These are phyloP conservation scores for Didymella keratinophila DNA, from an alignment of 2,329 filamentous ascomycete genomes.

Conservation along the genomic window DNA sequence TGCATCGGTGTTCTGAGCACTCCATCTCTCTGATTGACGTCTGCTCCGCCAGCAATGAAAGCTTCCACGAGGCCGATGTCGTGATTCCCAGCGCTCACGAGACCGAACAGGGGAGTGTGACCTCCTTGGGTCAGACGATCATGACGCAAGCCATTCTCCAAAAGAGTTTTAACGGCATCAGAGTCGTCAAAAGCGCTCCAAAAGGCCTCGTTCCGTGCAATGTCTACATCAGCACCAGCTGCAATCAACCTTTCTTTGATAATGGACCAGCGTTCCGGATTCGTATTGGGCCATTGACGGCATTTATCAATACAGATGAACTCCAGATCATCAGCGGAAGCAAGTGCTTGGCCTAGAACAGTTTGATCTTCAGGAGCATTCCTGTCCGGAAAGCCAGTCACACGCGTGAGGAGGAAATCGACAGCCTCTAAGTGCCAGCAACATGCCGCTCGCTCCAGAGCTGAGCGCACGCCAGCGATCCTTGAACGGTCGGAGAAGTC, in stretches of 20 bases:
- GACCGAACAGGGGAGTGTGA: background rate
- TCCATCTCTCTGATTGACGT: background rate
- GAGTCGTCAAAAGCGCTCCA: background rate
- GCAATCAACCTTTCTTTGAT: background rate
- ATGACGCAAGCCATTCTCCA: background rate
- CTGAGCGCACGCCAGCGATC: background rate
- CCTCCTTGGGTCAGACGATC: background rate
- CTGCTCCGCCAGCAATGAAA: background rate
- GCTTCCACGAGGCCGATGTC: background rate
- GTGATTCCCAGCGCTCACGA: background rate
- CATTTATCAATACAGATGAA: background rate
- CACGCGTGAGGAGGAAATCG: constrained; percentile 3
- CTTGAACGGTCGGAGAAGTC: background rate
- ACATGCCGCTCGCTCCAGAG: background rate
- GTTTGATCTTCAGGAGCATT: background rate
- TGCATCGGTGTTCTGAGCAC: background rate
- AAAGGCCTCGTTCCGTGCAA: background rate
- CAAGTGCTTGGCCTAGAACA: background rate
- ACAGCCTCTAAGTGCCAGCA: constrained; percentile 5
- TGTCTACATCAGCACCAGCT: background rate
- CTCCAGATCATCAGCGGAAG: background rate
- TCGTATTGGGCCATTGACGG: background rate
- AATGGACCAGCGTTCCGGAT: background rate
- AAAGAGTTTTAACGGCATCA: background rate
- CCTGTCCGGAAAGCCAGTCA: constrained; percentile 3